Conservation (phyloP, 208 protist species). For the Leishmania martiniquensis region DNA sequence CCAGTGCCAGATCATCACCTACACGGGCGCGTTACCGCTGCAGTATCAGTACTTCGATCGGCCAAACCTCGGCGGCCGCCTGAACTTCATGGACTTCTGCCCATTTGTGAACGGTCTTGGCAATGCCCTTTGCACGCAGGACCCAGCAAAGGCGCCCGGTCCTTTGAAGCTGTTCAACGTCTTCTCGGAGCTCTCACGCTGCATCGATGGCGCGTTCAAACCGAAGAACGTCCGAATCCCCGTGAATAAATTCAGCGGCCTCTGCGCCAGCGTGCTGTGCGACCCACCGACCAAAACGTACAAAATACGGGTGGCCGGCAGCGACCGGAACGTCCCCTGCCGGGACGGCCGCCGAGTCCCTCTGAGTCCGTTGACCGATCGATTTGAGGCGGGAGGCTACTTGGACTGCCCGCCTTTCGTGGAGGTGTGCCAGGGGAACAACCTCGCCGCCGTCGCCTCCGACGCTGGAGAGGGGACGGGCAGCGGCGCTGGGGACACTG, state of each 20-base stretch:
- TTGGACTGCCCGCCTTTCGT: background rate
- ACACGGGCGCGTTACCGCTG: conserved; percentile 4
- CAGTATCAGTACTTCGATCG: conserved; percentile 59
- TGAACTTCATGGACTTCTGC: conserved; percentile 52
- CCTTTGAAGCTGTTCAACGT: conserved; percentile 20
- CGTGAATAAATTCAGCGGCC: background rate
- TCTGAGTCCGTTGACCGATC: background rate
- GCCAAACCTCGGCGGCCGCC: conserved; percentile 11
- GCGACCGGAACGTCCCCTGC: background rate
- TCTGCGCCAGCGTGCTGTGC: background rate
- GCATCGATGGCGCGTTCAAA: background rate
- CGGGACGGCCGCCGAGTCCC: background rate
- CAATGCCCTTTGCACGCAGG: background rate
- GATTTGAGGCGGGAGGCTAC: too few species aligned
- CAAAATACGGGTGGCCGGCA: background rate
- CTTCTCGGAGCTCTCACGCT: background rate
- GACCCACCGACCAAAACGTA: background rate
- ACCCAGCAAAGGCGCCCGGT: conserved; percentile 1
- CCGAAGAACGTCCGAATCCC: background rate
- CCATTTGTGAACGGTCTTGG: background rate
- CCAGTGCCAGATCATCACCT: conserved; percentile 27
- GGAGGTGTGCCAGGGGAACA: conserved; percentile 1
- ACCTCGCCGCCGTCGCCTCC: background rate
- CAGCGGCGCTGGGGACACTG: too few species aligned
- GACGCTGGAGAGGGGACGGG: too few species aligned